phyloP scores from a whole-genome alignment of 345 rosid species.

The Schrenkiella parvula region DNA sequence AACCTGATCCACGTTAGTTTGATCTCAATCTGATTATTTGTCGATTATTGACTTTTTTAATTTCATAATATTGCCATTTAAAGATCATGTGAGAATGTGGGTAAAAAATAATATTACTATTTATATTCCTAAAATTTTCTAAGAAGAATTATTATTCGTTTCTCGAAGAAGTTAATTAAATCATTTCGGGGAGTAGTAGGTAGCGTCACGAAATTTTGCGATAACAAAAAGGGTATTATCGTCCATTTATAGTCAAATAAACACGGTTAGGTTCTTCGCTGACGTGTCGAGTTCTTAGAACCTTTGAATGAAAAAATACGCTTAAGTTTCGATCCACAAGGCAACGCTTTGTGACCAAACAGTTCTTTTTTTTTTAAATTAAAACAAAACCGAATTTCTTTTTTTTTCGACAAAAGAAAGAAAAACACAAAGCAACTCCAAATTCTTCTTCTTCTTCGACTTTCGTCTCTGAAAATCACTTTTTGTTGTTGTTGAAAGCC shows the following conservation, averaged over 20 bases:
- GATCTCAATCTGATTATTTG: not conserved
- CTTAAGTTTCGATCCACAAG: slow-evolving; percentile 22
- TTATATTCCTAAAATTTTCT: not conserved
- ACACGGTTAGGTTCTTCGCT: slow-evolving; percentile 35
- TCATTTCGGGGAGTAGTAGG: slow-evolving; percentile 6
- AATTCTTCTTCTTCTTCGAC: not conserved
- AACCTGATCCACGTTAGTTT: slow-evolving; percentile 11
- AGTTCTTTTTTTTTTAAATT: slow-evolving; percentile 3
- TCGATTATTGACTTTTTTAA: not conserved
- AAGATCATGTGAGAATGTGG: slow-evolving; percentile 31
- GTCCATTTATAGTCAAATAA: not conserved
- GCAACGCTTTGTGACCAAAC: slow-evolving; percentile 39
- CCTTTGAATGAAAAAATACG: slow-evolving; percentile 17
- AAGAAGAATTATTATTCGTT: not conserved
- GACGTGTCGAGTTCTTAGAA: slow-evolving; percentile 27
- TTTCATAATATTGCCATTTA: not conserved
- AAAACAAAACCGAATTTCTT: slow-evolving; percentile 5
- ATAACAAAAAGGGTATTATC: slow-evolving; percentile 9
- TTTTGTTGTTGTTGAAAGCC: not conserved
- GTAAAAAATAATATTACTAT: not conserved
- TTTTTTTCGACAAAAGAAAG: not conserved
- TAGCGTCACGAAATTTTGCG: slow-evolving; percentile 14
- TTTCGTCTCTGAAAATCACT: slow-evolving; percentile 16
- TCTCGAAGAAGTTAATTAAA: slow-evolving; percentile 3
- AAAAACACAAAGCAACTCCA: slow-evolving; percentile 29